These are phyloP conservation scores for Trichaptum fuscoviolaceum DNA, from an alignment of 768 basidiomycete species.

Conservation along the genomic window DNA sequence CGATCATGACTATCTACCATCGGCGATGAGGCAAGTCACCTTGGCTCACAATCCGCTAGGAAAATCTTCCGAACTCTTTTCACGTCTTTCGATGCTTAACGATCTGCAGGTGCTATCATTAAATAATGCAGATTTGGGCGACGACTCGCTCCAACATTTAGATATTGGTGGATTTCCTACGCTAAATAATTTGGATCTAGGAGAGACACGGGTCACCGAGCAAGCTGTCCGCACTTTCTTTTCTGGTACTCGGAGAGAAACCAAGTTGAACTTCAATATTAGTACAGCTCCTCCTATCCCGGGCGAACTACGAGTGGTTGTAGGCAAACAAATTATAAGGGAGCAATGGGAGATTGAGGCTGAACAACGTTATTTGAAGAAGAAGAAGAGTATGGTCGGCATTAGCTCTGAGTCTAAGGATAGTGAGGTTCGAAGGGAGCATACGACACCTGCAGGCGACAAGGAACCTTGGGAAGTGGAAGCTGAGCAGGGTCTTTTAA, in stretches of 20 bases:
- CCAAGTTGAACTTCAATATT: slow-evolving; percentile 43
- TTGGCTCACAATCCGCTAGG: slow-evolving; percentile 67
- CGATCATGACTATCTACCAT: slow-evolving; percentile 48
- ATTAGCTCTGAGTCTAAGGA: background rate
- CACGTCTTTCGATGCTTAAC: slow-evolving; percentile 39
- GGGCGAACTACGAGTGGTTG: slow-evolving; percentile 49
- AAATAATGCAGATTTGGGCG: slow-evolving; percentile 51
- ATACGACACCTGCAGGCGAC: background rate
- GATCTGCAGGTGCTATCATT: slow-evolving; percentile 55
- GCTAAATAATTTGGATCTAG: slow-evolving; percentile 57
- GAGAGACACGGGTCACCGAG: slow-evolving; percentile 53
- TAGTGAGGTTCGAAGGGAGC: background rate
- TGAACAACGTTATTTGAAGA: slow-evolving; percentile 33
- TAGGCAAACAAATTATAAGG: slow-evolving; percentile 66
- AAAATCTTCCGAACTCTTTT: slow-evolving; percentile 35
- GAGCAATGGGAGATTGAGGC: slow-evolving; percentile 80
- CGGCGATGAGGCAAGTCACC: slow-evolving; percentile 50
- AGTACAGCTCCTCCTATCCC: slow-evolving; percentile 48
- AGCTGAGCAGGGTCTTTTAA: slow-evolving; percentile 22
- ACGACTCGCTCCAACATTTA: slow-evolving; percentile 50
- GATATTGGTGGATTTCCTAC: slow-evolving; percentile 38
- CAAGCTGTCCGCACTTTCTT: slow-evolving; percentile 43
- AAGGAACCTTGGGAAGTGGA: slow-evolving; percentile 24
- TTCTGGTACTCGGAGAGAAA: slow-evolving; percentile 38
- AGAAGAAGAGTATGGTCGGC: slow-evolving; percentile 1